Conservation (phyloP, 306 rosid species). For the Pyrus bretschneideri region DNA sequence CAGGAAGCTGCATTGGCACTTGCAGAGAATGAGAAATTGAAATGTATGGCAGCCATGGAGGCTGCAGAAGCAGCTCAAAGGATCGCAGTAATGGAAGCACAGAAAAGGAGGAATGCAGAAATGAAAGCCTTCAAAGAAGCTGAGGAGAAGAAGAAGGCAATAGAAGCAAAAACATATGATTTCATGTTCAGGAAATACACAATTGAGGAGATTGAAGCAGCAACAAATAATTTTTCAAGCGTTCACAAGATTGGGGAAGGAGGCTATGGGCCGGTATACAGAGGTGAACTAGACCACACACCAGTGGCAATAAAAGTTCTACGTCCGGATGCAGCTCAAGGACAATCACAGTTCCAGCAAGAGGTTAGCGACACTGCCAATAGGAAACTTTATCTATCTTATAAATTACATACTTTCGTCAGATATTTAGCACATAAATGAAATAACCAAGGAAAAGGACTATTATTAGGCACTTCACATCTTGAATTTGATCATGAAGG, state of each 20-base stretch:
- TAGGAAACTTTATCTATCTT: background rate
- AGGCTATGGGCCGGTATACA: constrained; percentile 46
- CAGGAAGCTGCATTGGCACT: constrained; percentile 54
- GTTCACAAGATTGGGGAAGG: constrained; percentile 71
- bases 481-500: background rate
- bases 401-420: background rate
- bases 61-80: constrained; percentile 60
- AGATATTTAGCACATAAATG: background rate
- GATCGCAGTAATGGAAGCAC: constrained; percentile 51
- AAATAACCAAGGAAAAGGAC: background rate
- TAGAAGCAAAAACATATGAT: background rate
- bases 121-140: constrained; percentile 32
- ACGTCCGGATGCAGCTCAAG: constrained; percentile 71
- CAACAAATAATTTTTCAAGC: constrained; percentile 38
- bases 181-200: constrained; percentile 54
- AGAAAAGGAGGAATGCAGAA: constrained; percentile 43
- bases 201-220: constrained; percentile 61
- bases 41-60: constrained; percentile 51
- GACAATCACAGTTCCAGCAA: constrained; percentile 70
- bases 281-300: too few species aligned
- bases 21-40: constrained; percentile 58
- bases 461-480: background rate
- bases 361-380: constrained; percentile 32
- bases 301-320: constrained; percentile 74
- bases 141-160: constrained; percentile 26